Evolutionary conservation across 2,329 filamentous ascomycete species (phyloP).

Genomic region (Nigrospora osmanthi): DNA sequence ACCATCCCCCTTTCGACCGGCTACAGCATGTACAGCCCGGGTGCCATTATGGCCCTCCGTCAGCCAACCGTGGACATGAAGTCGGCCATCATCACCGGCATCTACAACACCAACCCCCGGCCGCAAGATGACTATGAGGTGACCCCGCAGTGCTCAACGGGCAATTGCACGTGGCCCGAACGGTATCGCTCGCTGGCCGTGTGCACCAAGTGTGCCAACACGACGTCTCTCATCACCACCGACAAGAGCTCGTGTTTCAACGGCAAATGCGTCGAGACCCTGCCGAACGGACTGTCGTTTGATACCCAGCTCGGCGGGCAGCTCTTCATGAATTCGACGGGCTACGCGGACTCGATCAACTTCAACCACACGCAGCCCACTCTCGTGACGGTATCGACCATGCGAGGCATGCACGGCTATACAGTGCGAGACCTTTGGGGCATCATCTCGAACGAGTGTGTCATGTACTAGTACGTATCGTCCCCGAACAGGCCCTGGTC

Average conservation of each 20-base stretch:
- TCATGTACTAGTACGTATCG: conserved; percentile 4
- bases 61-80: conserved; percentile 7
- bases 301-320: background rate
- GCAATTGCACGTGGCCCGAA: conserved; percentile 7
- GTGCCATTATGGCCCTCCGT: conserved; percentile 3
- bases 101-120: conserved; percentile 4
- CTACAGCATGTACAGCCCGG: conserved; percentile 3
- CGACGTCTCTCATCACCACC: conserved; percentile 4
- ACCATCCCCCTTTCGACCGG: conserved; percentile 1
- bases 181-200: conserved; percentile 6
- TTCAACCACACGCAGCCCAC: conserved; percentile 7
- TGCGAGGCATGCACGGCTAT: conserved; percentile 4
- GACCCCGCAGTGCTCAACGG: conserved; percentile 2
- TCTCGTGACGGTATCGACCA: conserved; percentile 2
- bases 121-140: conserved; percentile 3
- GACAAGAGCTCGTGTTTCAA: background rate
- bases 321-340: conserved; percentile 5
- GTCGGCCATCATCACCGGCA: conserved; percentile 5
- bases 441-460: conserved; percentile 7
- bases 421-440: conserved; percentile 1
- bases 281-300: conserved; percentile 5
- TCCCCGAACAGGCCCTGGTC: too few species aligned
- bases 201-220: conserved; percentile 8
- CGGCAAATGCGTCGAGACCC: conserved; percentile 2
- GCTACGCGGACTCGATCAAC: background rate